These are phyloP conservation scores for Carallia pectinifolia DNA, from an alignment of 345 rosid genomes.

Conservation along the genomic window DNA sequence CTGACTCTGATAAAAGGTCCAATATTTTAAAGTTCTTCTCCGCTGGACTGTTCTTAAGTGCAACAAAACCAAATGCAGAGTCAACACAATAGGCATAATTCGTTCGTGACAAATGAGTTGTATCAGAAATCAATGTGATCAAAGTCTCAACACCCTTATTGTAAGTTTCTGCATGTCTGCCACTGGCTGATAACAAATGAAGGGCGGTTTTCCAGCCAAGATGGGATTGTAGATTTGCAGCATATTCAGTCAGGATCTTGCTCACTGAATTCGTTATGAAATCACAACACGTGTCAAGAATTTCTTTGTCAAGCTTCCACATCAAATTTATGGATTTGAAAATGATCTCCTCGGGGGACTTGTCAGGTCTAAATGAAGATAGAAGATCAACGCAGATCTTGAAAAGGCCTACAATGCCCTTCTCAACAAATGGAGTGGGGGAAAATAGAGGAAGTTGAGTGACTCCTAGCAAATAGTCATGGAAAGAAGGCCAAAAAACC, in stretches of 20 bases:
- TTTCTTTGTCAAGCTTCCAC: slow-evolving; percentile 90
- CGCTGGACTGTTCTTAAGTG: slow-evolving; percentile 58
- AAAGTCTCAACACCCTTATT: slow-evolving; percentile 73
- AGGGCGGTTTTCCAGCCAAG: slow-evolving; percentile 84
- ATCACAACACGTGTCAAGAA: slow-evolving; percentile 66
- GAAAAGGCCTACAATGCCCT: slow-evolving; percentile 59
- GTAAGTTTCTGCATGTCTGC: slow-evolving; percentile 66
- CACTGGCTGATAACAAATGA: slow-evolving; percentile 65
- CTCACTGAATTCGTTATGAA: slow-evolving; percentile 55
- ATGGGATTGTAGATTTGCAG: slow-evolving; percentile 57
- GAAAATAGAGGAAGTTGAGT: slow-evolving; percentile 82
- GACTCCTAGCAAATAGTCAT: slow-evolving; percentile 58
- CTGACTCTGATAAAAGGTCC: slow-evolving; percentile 70
- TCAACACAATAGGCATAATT: slow-evolving; percentile 72
- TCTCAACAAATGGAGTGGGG: slow-evolving; percentile 75
- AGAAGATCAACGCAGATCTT: slow-evolving; percentile 64
- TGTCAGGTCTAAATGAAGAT: slow-evolving; percentile 45
- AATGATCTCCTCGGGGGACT: slow-evolving; percentile 56
- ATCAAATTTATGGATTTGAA: slow-evolving; percentile 77
- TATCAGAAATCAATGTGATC: slow-evolving; percentile 56
- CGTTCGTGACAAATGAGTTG: slow-evolving; percentile 40
- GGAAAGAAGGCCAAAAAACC: slow-evolving; percentile 65
- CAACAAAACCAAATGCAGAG: slow-evolving; percentile 76
- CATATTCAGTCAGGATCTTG: slow-evolving; percentile 56
- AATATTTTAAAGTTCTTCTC: slow-evolving; percentile 71